Evolutionary conservation across 2,329 filamentous ascomycete genomes (phyloP).

Genomic region (Microdochium bolleyi): DNA sequence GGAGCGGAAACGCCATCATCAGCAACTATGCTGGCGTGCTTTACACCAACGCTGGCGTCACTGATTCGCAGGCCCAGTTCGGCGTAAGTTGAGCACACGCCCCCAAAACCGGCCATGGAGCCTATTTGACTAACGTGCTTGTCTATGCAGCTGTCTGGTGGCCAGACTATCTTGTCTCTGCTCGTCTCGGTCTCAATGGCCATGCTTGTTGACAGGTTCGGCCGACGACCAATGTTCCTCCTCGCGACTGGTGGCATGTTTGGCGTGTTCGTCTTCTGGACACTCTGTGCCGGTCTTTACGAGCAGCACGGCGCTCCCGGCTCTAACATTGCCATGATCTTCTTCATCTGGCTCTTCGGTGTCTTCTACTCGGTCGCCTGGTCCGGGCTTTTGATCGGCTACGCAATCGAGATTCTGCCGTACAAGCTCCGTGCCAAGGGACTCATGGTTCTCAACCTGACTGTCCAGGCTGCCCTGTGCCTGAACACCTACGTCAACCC

Average conservation of each 20-base stretch:
- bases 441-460: slow-evolving; percentile 48
- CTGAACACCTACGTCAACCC: slow-evolving; percentile 49
- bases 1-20: slow-evolving; percentile 52
- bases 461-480: slow-evolving; percentile 44
- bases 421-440: slow-evolving; percentile 43
- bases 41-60: slow-evolving; percentile 45
- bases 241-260: slow-evolving; percentile 32
- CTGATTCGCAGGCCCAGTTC: slow-evolving; percentile 32
- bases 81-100: slow-evolving; percentile 22
- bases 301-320: slow-evolving; percentile 27
- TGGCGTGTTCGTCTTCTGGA: slow-evolving; percentile 42
- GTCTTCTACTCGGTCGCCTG: slow-evolving; percentile 47
- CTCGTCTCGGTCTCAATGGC: slow-evolving; percentile 43
- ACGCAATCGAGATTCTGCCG: slow-evolving; percentile 41
- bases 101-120: background rate
- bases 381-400: slow-evolving; percentile 49
- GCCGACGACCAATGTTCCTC: slow-evolving; percentile 49
- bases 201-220: slow-evolving; percentile 44
- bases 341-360: slow-evolving; percentile 40
- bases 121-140: background rate
- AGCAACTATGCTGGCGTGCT: slow-evolving; percentile 49
- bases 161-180: slow-evolving; percentile 42
- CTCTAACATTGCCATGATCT: slow-evolving; percentile 32
- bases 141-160: slow-evolving; percentile 7
- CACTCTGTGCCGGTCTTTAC: slow-evolving; percentile 34